phyloP scores from a whole-genome alignment of 192 early-diverging fungal species.

The Coemansia sp. region DNA sequence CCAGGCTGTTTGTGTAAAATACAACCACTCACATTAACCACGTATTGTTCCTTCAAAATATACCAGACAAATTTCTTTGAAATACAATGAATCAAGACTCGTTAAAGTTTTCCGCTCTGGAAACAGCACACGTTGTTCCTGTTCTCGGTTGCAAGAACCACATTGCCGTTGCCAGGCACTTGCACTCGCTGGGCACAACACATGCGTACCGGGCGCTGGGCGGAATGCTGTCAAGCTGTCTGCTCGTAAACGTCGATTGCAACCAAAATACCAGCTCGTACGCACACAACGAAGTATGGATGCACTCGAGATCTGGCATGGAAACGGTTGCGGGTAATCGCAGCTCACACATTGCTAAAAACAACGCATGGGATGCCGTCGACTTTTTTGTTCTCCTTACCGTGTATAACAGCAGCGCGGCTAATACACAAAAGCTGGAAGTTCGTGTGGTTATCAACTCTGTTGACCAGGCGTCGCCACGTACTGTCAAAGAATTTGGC shows the following conservation, averaged over 20 bases:
- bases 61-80: too few relatives aligned
- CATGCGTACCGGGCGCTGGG: conserved; percentile 4
- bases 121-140: conserved; percentile 6
- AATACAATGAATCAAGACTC: conserved; percentile 1
- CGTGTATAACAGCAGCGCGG: neutral
- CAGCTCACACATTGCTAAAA: neutral
- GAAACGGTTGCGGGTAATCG: neutral
- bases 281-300: conserved; percentile 9
- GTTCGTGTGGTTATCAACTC: conserved; percentile 6
- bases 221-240: neutral
- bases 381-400: conserved; percentile 6
- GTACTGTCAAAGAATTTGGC: neutral
- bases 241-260: neutral
- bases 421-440: neutral
- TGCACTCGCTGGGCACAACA: conserved; percentile 4
- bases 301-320: neutral
- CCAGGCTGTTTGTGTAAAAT: too few relatives aligned
- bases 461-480: neutral
- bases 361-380: neutral
- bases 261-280: neutral
- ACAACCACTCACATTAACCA: too few relatives aligned
- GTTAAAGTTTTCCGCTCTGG: conserved; percentile 4
- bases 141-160: conserved; percentile 1
- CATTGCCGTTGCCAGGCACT: neutral
- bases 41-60: too few relatives aligned